Percentiles rank a stretch among this genome's conserved stretches.
Conservation (phyloP, 768 basidiomycete genomes). For the Termitomyces sp. region DNA sequence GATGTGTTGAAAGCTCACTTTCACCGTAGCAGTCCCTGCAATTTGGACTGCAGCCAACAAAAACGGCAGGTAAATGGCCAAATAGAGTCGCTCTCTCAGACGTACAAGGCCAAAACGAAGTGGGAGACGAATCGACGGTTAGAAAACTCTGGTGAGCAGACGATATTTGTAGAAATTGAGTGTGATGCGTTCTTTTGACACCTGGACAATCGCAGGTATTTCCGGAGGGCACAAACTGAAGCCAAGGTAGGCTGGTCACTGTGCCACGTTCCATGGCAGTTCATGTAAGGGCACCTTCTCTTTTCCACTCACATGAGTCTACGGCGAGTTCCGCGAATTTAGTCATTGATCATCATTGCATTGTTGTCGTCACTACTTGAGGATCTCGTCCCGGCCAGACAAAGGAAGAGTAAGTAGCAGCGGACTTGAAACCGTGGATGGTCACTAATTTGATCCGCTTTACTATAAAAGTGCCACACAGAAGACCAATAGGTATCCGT, state of each 20-base stretch:
- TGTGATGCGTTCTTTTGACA: constrained; percentile 12
- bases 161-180: constrained; percentile 11
- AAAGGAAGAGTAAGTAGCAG: constrained; percentile 19
- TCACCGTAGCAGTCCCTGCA: background rate
- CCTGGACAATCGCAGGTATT: constrained; percentile 15
- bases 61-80: background rate
- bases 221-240: constrained; percentile 11
- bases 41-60: background rate
- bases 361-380: constrained; percentile 12
- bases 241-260: constrained; percentile 14
- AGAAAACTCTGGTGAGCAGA: constrained; percentile 4
- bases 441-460: background rate
- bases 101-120: background rate
- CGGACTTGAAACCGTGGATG: constrained; percentile 11
- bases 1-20: background rate
- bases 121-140: background rate
- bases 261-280: constrained; percentile 20
- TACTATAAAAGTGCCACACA: background rate
- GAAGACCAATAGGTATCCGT: background rate
- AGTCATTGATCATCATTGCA: constrained; percentile 14
- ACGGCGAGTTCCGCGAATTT: constrained; percentile 20
- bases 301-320: constrained; percentile 15
- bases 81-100: background rate
- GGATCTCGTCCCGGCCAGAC: constrained; percentile 15
- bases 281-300: constrained; percentile 13